A percentile compares a stretch with the other conserved stretches of the same genome.
Conservation (phyloP, 176 grass and related monocot species). For the Musa troglodytarum region DNA sequence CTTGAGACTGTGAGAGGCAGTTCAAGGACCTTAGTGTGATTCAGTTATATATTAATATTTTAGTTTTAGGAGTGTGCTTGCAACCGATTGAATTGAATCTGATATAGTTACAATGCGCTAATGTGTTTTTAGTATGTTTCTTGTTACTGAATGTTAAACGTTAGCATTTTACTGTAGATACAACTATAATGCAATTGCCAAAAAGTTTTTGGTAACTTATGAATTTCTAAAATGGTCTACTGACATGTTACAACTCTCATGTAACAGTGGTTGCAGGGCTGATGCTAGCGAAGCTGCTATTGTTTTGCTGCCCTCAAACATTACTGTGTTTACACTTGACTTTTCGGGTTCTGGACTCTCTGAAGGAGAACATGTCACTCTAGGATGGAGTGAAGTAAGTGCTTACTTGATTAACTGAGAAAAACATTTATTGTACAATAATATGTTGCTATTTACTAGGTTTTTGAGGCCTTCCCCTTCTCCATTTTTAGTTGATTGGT, state of each 20-base stretch:
- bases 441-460: background rate
- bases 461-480: no score
- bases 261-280: constrained; percentile 98
- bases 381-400: constrained; percentile 99
- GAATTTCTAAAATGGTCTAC: constrained; percentile 11
- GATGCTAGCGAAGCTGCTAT: constrained; percentile 98
- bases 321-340: constrained; percentile 97
- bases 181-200: no score
- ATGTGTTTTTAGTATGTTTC: background rate
- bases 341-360: constrained; percentile 99
- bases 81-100: no score
- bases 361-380: constrained; percentile 97
- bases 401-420: background rate
- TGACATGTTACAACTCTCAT: constrained; percentile 38
- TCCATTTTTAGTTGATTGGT: no score
- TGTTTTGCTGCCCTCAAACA: constrained; percentile 95
- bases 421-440: background rate
- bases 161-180: background rate
- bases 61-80: no score
- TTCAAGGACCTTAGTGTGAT: no score
- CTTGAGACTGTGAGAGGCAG: no score
- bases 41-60: no score
- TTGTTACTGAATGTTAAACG: background rate
- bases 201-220: background rate
- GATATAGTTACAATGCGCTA: no score